Evolutionary conservation across 352 stramenopile species (phyloP), one percentile per base, ranked within the genome.

Genomic region (Pythium volutum): DNA sequence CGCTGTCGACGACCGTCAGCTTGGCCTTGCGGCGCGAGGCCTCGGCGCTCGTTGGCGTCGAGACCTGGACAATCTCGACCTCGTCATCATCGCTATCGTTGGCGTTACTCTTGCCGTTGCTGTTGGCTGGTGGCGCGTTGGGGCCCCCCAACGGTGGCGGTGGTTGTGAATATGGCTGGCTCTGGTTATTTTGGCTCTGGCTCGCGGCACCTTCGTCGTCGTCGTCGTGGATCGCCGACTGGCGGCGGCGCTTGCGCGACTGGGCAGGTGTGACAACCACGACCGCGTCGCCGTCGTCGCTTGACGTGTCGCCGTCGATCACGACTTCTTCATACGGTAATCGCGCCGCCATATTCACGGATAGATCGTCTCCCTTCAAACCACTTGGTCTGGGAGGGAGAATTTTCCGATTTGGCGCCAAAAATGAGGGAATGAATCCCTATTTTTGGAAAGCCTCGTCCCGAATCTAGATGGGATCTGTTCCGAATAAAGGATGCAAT

Each of bases 251-350:
- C 64, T 90, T 90, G 54, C 82, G 81, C 33, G 70, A 74, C 57
- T 81, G 67, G n/a, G 29, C 29, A 34, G 79, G 77, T 20, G 73
- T 62, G 47, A 91, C 76, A 55, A 74, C 57, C 42, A 88, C 72
- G 15, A 76, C 71, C 1, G 86, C 81, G 9, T 84, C 76, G 22
- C 82, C 76, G 22, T 64, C 57, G 3, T 77, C 78, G 25, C 31
- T 53, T 2, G 67, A 72, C 46, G 77, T 87, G 59, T 92, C 77
- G 49, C 71, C 76, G 34, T 92, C 80, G 66, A 89, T 91, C 67
- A 88, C 70, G 58, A 89, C 78, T 75, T 91, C 79, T 27, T 87
- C 70, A 20, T 65, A 74, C 50, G 59, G 51, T 57, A 29, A 27
- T 58, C 64, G 65, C 23, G 20, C 51, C 36, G 59, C 53, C 59